Conservation (phyloP, 2,329 filamentous ascomycete genomes). For the Phoma sp. region DNA sequence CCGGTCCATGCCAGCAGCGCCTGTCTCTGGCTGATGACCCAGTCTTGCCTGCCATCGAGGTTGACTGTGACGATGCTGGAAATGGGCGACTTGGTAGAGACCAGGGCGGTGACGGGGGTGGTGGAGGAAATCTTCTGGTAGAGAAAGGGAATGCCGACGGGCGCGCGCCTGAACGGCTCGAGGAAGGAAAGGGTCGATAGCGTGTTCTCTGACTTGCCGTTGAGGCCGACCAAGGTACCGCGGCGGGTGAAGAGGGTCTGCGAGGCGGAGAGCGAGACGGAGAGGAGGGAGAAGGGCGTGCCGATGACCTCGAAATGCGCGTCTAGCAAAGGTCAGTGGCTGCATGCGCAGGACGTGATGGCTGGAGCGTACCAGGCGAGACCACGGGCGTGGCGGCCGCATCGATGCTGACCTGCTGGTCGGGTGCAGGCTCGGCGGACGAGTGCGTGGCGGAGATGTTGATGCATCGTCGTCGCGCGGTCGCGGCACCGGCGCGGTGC, state of each 20-base stretch:
- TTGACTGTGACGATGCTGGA: slow-evolving; percentile 89
- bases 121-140: slow-evolving; percentile 90
- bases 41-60: slow-evolving; percentile 92
- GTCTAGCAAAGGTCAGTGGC: slow-evolving; percentile 63
- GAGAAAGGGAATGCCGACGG: slow-evolving; percentile 89
- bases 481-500: slow-evolving; percentile 27
- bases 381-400: slow-evolving; percentile 30
- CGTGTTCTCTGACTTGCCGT: slow-evolving; percentile 88
- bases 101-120: slow-evolving; percentile 84
- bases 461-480: slow-evolving; percentile 47
- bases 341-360: not conserved
- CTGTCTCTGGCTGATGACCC: slow-evolving; percentile 88
- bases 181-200: slow-evolving; percentile 89
- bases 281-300: slow-evolving; percentile 90
- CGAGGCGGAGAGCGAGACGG: slow-evolving; percentile 89
- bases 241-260: slow-evolving; percentile 92
- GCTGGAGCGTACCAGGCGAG: slow-evolving; percentile 35
- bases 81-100: slow-evolving; percentile 84
- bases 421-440: slow-evolving; percentile 50
- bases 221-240: slow-evolving; percentile 88
- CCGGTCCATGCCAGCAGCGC: slow-evolving; percentile 97
- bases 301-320: slow-evolving; percentile 94
- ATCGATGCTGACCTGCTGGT: slow-evolving; percentile 36
- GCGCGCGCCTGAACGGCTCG: slow-evolving; percentile 79
- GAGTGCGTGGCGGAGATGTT: slow-evolving; percentile 56